These are phyloP conservation scores for Nakazawaea siamensis DNA, from an alignment of 805 yeast species.

Conservation along the genomic window DNA sequence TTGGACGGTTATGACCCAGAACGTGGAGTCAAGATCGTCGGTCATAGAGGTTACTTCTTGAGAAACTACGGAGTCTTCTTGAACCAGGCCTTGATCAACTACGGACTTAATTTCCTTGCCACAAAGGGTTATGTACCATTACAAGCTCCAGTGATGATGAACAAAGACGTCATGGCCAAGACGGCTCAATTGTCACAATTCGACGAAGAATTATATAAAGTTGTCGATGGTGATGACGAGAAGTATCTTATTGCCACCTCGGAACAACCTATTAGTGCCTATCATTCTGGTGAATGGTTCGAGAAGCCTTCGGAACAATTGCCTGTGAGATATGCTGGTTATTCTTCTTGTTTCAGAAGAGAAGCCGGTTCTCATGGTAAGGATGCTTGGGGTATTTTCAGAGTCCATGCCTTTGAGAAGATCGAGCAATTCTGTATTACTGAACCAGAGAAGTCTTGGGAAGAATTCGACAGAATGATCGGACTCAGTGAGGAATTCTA, in stretches of 20 bases:
- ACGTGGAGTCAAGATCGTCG: conserved; percentile 95
- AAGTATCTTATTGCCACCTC: conserved; percentile 97
- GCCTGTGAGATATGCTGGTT: conserved; percentile 95
- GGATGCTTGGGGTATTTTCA: conserved; percentile 99
- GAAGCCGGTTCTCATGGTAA: conserved; percentile 99
- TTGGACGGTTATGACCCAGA: conserved; percentile 98
- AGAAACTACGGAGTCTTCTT: conserved; percentile 94
- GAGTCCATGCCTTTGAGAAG: conserved; percentile 98
- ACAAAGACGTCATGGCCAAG: conserved; percentile 98
- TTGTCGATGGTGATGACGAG: conserved; percentile 94
- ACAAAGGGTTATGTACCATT: conserved; percentile 69
- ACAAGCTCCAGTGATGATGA: conserved; percentile 99
- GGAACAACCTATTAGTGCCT: conserved; percentile 98
- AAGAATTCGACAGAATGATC: conserved; percentile 95
- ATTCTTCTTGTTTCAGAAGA: conserved; percentile 97
- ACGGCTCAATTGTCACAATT: conserved; percentile 97
- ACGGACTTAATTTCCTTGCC: conserved; percentile 81
- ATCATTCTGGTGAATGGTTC: conserved; percentile 97
- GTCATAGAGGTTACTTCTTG: conserved; percentile 97
- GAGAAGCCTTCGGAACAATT: conserved; percentile 95
- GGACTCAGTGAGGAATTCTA: conserved; percentile 86
- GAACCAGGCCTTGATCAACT: conserved; percentile 96
- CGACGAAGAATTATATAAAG: conserved; percentile 97
- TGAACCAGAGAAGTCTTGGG: conserved; percentile 98
- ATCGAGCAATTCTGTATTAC: conserved; percentile 94